Base-by-base conservation (phyloP, 805 yeast species). In the Ascoidea asiatica region DNA sequence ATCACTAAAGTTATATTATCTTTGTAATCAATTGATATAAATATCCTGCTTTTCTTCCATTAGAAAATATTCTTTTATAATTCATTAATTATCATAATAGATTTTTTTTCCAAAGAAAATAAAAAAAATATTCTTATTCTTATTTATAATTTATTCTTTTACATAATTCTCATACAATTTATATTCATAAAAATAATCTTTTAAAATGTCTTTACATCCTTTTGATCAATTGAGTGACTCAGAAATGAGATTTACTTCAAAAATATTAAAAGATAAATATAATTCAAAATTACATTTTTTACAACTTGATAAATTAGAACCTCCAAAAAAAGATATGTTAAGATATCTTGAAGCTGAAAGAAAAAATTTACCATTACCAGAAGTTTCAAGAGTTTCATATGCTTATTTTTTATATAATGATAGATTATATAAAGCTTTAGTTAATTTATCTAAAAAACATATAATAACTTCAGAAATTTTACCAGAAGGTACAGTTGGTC, bases 251-350 rank as follows among this genome's bases (percentile, higher is more conserved):
- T 59, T 69, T 50, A 73, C 83, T 39, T 56, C 79, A 43, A 75
- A 76, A 60, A 67, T 79, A 48, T 64, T 79, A 61, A 79, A 79
- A 63, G 81, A 75, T 56, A 62, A 73, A 56, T 69, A 75, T 18
- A 73, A 73, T 29, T 55, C 63, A 17, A 74, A 69, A 42, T 75
- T 79, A 44, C 83, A 78, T 59, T 81, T 81, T 59, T 69, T 73
- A 43, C 83, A 76, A 58, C 63, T 79, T 48, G 89, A 81, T 57
- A 71, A 78, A 58, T 53, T 73, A 41, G 94, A 84, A 57, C 95
- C 95, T 33, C 89, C 94, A 48, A 84, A 84, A 70, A 65, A 72
- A 53, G 77, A 72, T 49, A 79, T 84, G 81, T 56, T 76, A 50
- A 73, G 69, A 54, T 83, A 70, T 61, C 65, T 84, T 50, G 80